These are phyloP conservation scores for Diplogelasinospora grovesii DNA, from an alignment of 495 filamentous ascomycete genomes.

Conservation along the genomic window DNA sequence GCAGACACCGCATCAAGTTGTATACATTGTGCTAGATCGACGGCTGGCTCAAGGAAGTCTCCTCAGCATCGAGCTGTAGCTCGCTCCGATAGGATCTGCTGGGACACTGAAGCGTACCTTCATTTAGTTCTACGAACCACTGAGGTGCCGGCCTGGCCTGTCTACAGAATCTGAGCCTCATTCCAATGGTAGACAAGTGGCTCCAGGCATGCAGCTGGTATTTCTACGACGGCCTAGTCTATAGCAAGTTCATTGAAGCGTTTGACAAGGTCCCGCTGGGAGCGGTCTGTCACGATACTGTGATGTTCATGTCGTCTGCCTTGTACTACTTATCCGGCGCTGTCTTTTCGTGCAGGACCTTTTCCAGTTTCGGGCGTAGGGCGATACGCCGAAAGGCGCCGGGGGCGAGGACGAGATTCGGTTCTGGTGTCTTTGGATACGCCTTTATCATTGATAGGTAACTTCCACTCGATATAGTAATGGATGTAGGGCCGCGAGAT, in stretches of 20 bases:
- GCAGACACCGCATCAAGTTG: no score
- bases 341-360: constrained; percentile 10
- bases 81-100: no score
- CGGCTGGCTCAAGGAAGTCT: no score
- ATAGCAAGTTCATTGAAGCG: constrained; percentile 16
- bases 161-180: constrained; percentile 16
- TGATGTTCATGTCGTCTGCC: constrained; percentile 18
- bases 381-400: constrained; percentile 9
- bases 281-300: constrained; percentile 14
- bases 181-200: constrained; percentile 13
- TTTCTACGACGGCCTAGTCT: constrained; percentile 10
- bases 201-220: constrained; percentile 13
- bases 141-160: no score
- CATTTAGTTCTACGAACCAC: no score
- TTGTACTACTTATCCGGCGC: constrained; percentile 11
- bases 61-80: no score
- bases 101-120: no score
- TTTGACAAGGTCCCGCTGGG: constrained; percentile 12
- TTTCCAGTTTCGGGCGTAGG: constrained; percentile 14
- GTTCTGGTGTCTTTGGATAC: constrained; percentile 23
- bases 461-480: constrained; percentile 28
- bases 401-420: constrained; percentile 19
- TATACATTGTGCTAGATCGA: no score
- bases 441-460: constrained; percentile 18
- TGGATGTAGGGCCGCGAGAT: constrained; percentile 21